Evolutionary conservation across 495 filamentous ascomycete species (phyloP), one percentile per base, ranked within the genome.

Genomic region (Annulohypoxylon maeteangense): DNA sequence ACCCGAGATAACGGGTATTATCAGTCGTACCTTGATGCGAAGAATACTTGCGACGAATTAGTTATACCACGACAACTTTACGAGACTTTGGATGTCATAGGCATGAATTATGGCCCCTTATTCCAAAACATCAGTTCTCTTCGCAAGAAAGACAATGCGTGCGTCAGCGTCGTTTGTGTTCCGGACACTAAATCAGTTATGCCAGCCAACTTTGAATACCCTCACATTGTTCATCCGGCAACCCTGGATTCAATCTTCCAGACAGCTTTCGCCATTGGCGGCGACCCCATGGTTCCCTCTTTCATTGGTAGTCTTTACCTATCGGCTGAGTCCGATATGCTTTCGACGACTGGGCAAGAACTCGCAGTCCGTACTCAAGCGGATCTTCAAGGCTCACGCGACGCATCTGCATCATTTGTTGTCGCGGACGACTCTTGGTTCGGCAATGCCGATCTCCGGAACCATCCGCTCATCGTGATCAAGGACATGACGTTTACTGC

Each of bases 91-190:
- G 81, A 85, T 29, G 56, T 65, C 22, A 61, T 79, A 16, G 78
- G 78, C 0, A 72, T 88, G 38, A 71, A 80, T 8, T 88, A 87
- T 63, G 86, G 86, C 0, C 79, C 80, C 0, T 50, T 78, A 1
- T 89, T 89, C 72, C 80, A 75, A 22, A 79, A 79, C 53, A 67
- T 79, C 10, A 20, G 20, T 1, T 68, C 65, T 14, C 61, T 75
- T 42, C 32, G 38, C 27, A 72, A 18, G 32, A 14, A 62, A 25
- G 67, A 59, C 16, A 45, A 63, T 38, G 1, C 42, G n/a, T 75
- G 56, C 38, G 58, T 59, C 16, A 60, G 71, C 27, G 47, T 42
- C 4, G 58, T 80, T 22, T 53, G 54, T 7, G 69, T 83, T 40
- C 81, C 82, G 2, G 78, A 85, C 58, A 82, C 79, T 0, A 75